Conservation (phyloP, 2,329 filamentous ascomycete genomes). For the Teratosphaeria viscida region DNA sequence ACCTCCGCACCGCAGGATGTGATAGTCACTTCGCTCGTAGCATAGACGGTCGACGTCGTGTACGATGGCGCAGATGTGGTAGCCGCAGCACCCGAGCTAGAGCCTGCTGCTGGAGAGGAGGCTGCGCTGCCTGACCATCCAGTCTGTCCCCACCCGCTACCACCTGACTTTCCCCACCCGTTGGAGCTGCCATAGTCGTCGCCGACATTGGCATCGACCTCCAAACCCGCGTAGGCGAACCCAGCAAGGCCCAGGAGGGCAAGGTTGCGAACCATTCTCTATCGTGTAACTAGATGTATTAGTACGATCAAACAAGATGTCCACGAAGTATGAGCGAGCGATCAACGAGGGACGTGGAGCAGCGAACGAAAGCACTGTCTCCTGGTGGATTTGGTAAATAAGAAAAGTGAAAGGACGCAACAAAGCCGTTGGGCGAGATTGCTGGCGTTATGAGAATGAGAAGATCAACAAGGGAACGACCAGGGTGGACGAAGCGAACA, state of each 20-base stretch:
- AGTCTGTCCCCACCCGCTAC: neutral
- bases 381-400: neutral
- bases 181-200: neutral
- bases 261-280: slow-evolving; percentile 1
- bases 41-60: slow-evolving; percentile 11
- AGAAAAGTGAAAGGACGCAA: neutral
- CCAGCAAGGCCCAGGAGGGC: slow-evolving; percentile 1
- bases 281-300: neutral
- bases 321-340: neutral
- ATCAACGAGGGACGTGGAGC: slow-evolving; percentile 1
- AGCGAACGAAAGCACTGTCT: slow-evolving; percentile 4
- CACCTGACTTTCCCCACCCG: neutral
- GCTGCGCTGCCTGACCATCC: too few species aligned
- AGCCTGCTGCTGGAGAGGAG: too few species aligned
- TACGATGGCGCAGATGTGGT: slow-evolving; percentile 1
- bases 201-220: neutral
- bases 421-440: neutral
- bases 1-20: slow-evolving; percentile 11
- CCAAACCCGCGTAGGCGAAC: neutral
- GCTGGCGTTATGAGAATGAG: neutral
- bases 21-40: slow-evolving; percentile 11
- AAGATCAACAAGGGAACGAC: neutral
- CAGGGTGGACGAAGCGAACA: neutral
- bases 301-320: neutral
- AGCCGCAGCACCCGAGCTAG: neutral